Percentiles rank a stretch among this genome's conserved stretches.
Evolutionary conservation across 2,329 filamentous ascomycete species (phyloP).

Genomic region (Penicillium aurantiogriseum): DNA sequence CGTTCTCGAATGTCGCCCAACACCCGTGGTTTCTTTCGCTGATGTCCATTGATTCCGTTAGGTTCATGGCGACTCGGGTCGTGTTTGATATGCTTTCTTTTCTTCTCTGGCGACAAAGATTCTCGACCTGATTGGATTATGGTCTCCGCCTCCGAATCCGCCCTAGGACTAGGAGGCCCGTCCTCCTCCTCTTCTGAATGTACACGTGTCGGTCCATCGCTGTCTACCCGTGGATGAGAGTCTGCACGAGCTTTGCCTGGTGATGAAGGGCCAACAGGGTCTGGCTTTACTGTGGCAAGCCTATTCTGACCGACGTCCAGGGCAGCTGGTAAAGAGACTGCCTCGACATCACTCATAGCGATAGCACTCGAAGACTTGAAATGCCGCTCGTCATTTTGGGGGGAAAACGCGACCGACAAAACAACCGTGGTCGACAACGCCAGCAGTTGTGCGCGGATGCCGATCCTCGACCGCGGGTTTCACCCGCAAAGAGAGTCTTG

Average conservation of each 20-base stretch:
- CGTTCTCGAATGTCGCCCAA: slow-evolving; percentile 24
- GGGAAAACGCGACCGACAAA: slow-evolving; percentile 35
- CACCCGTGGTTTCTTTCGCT: slow-evolving; percentile 33
- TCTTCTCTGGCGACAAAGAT: slow-evolving; percentile 48
- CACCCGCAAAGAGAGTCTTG: slow-evolving; percentile 9
- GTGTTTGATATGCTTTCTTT: slow-evolving; percentile 43
- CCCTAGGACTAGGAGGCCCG: slow-evolving; percentile 40
- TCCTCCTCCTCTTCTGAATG: slow-evolving; percentile 33
- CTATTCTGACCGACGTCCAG: slow-evolving; percentile 35
- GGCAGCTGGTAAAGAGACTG: slow-evolving; percentile 40
- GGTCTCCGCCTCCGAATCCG: slow-evolving; percentile 51
- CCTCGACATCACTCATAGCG: slow-evolving; percentile 50
- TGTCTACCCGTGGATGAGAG: slow-evolving; percentile 18
- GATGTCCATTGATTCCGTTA: slow-evolving; percentile 27
- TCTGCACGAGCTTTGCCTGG: slow-evolving; percentile 22
- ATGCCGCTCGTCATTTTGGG: slow-evolving; percentile 47
- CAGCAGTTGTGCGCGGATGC: slow-evolving; percentile 36
- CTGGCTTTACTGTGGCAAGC: slow-evolving; percentile 33
- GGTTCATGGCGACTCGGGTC: slow-evolving; percentile 30
- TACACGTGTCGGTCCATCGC: slow-evolving; percentile 25
- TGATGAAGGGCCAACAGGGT: slow-evolving; percentile 25
- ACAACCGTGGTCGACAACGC: slow-evolving; percentile 33
- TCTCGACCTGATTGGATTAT: slow-evolving; percentile 50
- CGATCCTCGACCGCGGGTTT: slow-evolving; percentile 31
- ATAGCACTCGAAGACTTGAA: slow-evolving; percentile 41